These are phyloP conservation scores for Metschnikowia noctiluminum DNA, from an alignment of 805 yeast genomes.

Conservation along the genomic window DNA sequence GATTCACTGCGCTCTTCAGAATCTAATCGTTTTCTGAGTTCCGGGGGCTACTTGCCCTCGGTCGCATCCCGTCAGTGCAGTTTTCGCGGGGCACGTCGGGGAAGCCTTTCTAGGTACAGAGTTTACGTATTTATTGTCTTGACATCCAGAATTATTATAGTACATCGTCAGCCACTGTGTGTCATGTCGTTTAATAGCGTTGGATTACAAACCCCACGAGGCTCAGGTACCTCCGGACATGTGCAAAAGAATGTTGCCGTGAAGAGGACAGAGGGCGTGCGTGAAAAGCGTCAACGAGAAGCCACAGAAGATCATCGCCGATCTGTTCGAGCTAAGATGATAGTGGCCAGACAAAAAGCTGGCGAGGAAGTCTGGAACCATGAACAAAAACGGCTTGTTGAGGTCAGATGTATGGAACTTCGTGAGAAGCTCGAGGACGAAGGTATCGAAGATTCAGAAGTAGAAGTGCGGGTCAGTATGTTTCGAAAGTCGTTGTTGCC, in stretches of 20 bases:
- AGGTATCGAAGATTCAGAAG: conserved; percentile 32
- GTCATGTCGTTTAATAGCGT: conserved; percentile 62
- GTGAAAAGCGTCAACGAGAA: conserved; percentile 25
- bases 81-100: neutral
- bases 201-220: conserved; percentile 54
- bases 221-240: conserved; percentile 62
- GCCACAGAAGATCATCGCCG: conserved; percentile 16
- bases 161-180: too few species aligned
- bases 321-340: conserved; percentile 12
- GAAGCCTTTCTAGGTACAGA: neutral
- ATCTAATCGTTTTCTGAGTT: neutral
- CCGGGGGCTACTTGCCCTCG: neutral
- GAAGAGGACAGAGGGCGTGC: conserved; percentile 23
- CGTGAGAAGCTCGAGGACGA: conserved; percentile 52
- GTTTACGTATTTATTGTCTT: too few species aligned
- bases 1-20: too few species aligned
- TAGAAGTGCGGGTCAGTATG: conserved; percentile 21
- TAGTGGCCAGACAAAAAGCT: conserved; percentile 11
- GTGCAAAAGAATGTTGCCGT: conserved; percentile 45
- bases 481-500: conserved; percentile 20
- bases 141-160: too few species aligned
- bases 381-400: conserved; percentile 36
- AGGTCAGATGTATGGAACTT: conserved; percentile 47
- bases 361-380: conserved; percentile 31
- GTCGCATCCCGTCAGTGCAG: neutral